Evolutionary conservation across 805 yeast species (phyloP).

Genomic region (Candida corydali): DNA sequence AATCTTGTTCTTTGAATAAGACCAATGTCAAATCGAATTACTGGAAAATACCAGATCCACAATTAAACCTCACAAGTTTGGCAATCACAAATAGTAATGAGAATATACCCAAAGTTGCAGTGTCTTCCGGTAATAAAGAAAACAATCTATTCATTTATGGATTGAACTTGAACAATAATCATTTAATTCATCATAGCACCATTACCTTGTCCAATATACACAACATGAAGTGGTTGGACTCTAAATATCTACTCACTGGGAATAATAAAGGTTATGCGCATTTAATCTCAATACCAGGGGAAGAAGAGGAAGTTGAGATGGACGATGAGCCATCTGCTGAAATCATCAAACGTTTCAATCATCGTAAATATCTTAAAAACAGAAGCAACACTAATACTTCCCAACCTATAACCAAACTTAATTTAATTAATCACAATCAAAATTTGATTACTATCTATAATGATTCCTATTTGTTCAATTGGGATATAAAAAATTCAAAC

Average conservation of each 20-base stretch:
- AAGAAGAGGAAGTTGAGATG: conserved; percentile 4
- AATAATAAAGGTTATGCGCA: conserved; percentile 75
- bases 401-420: conserved; percentile 25
- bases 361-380: conserved; percentile 54
- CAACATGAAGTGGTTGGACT: conserved; percentile 48
- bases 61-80: conserved; percentile 44
- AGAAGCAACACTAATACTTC: conserved; percentile 20
- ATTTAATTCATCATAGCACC: conserved; percentile 55
- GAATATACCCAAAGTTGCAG: conserved; percentile 40
- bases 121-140: conserved; percentile 44
- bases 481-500: conserved; percentile 65
- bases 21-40: conserved; percentile 40
- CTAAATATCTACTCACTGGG: conserved; percentile 57
- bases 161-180: conserved; percentile 34
- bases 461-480: conserved; percentile 60
- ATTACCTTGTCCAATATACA: conserved; percentile 54
- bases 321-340: conserved; percentile 52
- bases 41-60: conserved; percentile 43
- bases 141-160: conserved; percentile 52
- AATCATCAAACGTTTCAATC: conserved; percentile 75
- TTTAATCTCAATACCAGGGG: conserved; percentile 61
- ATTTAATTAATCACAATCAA: conserved; percentile 29
- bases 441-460: conserved; percentile 61
- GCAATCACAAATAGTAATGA: conserved; percentile 14
- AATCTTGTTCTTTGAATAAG: conserved; percentile 38